A percentile compares a stretch with the other conserved stretches of the same genome.
These are phyloP conservation scores for Cyberlindnera mrakii DNA, from an alignment of 805 yeast genomes.

Conservation along the genomic window DNA sequence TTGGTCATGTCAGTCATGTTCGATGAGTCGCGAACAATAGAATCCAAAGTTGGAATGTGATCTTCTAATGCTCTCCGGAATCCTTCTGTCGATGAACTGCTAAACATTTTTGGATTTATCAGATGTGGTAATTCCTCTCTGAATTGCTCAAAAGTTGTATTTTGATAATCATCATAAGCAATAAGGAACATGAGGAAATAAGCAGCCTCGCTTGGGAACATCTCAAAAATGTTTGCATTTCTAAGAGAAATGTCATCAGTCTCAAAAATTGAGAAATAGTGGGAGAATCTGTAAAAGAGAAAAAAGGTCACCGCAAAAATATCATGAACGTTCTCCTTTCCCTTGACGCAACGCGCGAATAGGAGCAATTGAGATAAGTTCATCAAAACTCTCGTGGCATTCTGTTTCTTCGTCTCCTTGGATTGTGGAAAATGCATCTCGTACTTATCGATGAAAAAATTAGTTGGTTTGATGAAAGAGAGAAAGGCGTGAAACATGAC, in stretches of 20 bases:
- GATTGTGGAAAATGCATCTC: conserved; percentile 6
- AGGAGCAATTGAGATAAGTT: conserved; percentile 12
- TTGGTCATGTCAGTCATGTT: conserved; percentile 1
- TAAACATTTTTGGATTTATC: background rate
- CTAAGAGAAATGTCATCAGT: background rate
- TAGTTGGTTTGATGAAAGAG: conserved; percentile 15
- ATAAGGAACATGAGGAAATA: conserved; percentile 4
- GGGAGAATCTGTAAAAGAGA: conserved; percentile 6
- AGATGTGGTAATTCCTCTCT: conserved; percentile 1
- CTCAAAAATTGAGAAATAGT: conserved; percentile 2
- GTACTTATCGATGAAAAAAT: conserved; percentile 11
- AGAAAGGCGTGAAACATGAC: conserved; percentile 9
- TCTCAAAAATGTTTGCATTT: conserved; percentile 3
- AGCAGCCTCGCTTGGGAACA: conserved; percentile 11
- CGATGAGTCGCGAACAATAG: background rate
- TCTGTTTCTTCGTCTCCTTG: conserved; percentile 9
- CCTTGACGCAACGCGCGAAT: conserved; percentile 9
- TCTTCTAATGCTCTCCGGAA: conserved; percentile 4
- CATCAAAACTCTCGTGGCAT: conserved; percentile 11
- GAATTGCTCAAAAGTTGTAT: conserved; percentile 1
- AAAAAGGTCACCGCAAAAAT: conserved; percentile 1
- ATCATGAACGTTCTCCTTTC: conserved; percentile 2
- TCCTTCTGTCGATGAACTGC: conserved; percentile 1
- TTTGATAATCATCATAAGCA: conserved; percentile 5
- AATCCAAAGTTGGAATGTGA: background rate